Conservation (phyloP, 208 protist species). For the Giardia muris region DNA sequence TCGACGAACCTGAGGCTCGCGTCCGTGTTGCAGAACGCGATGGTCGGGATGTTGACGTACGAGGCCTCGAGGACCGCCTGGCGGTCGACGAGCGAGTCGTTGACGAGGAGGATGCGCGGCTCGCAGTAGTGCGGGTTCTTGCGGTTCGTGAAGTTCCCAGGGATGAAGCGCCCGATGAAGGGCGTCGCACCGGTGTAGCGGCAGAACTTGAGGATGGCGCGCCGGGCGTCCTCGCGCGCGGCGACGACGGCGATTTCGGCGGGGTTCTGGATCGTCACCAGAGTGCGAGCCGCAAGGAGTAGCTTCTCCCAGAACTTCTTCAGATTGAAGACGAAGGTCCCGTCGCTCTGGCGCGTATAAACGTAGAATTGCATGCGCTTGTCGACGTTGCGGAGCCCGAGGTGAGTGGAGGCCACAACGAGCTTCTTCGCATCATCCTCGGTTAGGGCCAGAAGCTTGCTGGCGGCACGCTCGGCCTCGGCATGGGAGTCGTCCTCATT, state of each 20-base stretch:
- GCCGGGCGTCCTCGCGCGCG: conserved; percentile 31
- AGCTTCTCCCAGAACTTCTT: conserved; percentile 40
- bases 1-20: conserved; percentile 81
- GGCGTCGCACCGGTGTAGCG: conserved; percentile 35
- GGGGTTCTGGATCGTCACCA: conserved; percentile 38
- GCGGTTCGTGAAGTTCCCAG: conserved; percentile 47
- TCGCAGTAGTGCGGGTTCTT: conserved; percentile 40
- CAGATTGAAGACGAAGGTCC: conserved; percentile 41
- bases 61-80: conserved; percentile 68
- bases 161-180: conserved; percentile 37
- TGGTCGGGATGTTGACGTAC: conserved; percentile 94
- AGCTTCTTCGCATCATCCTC: conserved; percentile 35
- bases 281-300: conserved; percentile 38
- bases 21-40: conserved; percentile 93
- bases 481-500: too few relatives aligned
- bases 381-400: conserved; percentile 32
- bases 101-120: conserved; percentile 40
- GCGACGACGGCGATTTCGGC: conserved; percentile 41
- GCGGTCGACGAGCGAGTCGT: conserved; percentile 39
- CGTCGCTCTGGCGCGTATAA: conserved; percentile 16
- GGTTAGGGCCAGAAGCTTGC: background rate
- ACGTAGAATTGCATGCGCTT: conserved; percentile 37
- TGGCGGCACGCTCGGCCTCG: too few relatives aligned
- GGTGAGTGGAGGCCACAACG: conserved; percentile 28
- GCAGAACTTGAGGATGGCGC: conserved; percentile 44